A percentile compares a stretch with the other conserved stretches of the same genome.
Conservation (phyloP, 306 rosid genomes). For the Argentina anserina region DNA sequence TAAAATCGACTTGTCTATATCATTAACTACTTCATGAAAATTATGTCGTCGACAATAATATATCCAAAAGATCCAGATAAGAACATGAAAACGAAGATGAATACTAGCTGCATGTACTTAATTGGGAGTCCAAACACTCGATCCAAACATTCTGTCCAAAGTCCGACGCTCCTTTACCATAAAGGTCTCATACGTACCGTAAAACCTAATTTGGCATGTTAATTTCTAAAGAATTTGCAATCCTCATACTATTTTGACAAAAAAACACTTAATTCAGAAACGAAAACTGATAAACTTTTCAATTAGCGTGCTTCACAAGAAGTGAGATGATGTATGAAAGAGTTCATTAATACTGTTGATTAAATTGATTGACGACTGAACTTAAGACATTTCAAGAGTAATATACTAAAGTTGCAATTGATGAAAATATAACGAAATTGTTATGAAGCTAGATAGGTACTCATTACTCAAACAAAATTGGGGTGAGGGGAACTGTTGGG, state of each 20-base stretch:
- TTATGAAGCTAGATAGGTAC: no score
- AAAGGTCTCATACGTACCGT: background rate
- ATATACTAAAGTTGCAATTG: no score
- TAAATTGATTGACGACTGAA: no score
- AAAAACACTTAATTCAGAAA: background rate
- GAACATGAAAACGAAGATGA: background rate
- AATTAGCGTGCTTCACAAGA: conserved; percentile 22
- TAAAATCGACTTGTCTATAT: background rate
- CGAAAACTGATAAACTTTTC: background rate
- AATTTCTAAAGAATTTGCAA: background rate
- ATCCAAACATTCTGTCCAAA: background rate
- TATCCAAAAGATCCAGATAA: background rate
- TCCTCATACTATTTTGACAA: background rate
- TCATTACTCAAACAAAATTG: no score
- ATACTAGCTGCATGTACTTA: background rate
- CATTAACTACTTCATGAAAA: background rate
- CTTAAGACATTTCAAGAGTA: no score
- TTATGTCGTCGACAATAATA: background rate
- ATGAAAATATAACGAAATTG: no score
- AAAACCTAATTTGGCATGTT: background rate
- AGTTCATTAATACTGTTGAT: no score
- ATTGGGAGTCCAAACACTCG: background rate
- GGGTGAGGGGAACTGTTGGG: no score
- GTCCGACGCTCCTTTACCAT: background rate
- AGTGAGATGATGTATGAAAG: conserved; percentile 19